A percentile compares a stretch with the other conserved stretches of the same genome.
phyloP scores from a whole-genome alignment of 371 early-diverging fungal species.

The Blastocladiella emersonii region DNA sequence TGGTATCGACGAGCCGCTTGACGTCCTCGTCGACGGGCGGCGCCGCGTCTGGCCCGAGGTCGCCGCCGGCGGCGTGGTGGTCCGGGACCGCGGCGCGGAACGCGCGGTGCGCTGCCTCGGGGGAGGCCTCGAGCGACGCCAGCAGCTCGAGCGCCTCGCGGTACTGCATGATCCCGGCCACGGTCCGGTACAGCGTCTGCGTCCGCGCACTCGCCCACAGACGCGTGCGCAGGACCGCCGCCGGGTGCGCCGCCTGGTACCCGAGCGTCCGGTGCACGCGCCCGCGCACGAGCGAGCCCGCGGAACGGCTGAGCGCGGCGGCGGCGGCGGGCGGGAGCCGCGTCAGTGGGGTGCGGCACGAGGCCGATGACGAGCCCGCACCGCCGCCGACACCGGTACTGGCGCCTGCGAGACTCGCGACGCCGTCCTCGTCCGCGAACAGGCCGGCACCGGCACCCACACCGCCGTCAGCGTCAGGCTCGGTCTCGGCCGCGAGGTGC shows the following conservation, averaged over 20 bases:
- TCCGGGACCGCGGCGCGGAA: background rate
- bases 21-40: background rate
- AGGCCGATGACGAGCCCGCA: too few relatives aligned
- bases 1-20: slow-evolving; percentile 37
- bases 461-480: slow-evolving; percentile 44
- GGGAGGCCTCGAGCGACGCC: slow-evolving; percentile 65
- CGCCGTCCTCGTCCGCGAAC: too few relatives aligned
- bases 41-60: too few relatives aligned
- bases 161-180: slow-evolving; percentile 83
- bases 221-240: slow-evolving; percentile 69
- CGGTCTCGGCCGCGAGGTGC: slow-evolving; percentile 34
- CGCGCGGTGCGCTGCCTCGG: slow-evolving; percentile 31
- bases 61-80: too few relatives aligned
- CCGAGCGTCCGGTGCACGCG: slow-evolving; percentile 35
- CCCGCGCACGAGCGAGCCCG: background rate
- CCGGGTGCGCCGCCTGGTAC: slow-evolving; percentile 65
- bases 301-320: too few relatives aligned
- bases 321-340: too few relatives aligned
- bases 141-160: slow-evolving; percentile 65
- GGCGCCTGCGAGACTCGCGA: too few relatives aligned
- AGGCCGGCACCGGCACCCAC: too few relatives aligned
- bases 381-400: too few relatives aligned
- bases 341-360: too few relatives aligned
- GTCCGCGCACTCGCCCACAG: slow-evolving; percentile 82
- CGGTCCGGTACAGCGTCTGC: slow-evolving; percentile 76